Evolutionary conservation across 1,284 basidiomycete species (phyloP).

Genomic region (Golubevia pallescens): DNA sequence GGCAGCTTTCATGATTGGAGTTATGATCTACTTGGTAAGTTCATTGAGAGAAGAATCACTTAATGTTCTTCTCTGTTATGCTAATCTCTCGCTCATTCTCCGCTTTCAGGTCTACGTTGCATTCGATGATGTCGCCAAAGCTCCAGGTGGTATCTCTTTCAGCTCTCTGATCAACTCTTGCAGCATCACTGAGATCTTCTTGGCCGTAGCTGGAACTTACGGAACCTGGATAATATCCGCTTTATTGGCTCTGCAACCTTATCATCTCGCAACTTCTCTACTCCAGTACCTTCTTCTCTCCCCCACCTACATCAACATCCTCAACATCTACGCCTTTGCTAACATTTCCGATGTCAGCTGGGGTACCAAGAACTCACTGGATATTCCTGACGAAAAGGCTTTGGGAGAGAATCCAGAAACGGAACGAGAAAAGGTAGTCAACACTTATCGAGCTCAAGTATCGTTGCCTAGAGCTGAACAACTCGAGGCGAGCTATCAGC

Average conservation of each 20-base stretch:
- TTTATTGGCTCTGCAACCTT: constrained; percentile 48
- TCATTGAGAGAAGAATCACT: not conserved
- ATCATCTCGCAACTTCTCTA: constrained; percentile 52
- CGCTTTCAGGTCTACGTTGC: not conserved
- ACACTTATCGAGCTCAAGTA: not conserved
- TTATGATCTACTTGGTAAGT: not conserved
- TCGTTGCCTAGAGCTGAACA: not conserved
- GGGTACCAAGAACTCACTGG: not conserved
- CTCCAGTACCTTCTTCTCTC: constrained; percentile 51
- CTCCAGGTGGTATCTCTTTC: not conserved
- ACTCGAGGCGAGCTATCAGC: not conserved
- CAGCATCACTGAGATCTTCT: not conserved
- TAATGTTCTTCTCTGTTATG: not conserved
- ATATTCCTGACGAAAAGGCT: not conserved
- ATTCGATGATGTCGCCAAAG: not conserved
- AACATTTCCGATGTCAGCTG: constrained; percentile 2
- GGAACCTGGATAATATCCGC: constrained; percentile 49
- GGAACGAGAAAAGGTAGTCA: not conserved
- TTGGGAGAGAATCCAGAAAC: not conserved
- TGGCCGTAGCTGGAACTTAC: constrained; percentile 18
- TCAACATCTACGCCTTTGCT: constrained; percentile 1
- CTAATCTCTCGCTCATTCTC: not conserved
- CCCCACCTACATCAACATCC: constrained; percentile 31
- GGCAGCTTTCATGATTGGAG: not conserved
- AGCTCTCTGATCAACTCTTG: not conserved